These are phyloP conservation scores for Naganishia sp. DNA, from an alignment of 1,284 basidiomycete genomes.

Conservation along the genomic window DNA sequence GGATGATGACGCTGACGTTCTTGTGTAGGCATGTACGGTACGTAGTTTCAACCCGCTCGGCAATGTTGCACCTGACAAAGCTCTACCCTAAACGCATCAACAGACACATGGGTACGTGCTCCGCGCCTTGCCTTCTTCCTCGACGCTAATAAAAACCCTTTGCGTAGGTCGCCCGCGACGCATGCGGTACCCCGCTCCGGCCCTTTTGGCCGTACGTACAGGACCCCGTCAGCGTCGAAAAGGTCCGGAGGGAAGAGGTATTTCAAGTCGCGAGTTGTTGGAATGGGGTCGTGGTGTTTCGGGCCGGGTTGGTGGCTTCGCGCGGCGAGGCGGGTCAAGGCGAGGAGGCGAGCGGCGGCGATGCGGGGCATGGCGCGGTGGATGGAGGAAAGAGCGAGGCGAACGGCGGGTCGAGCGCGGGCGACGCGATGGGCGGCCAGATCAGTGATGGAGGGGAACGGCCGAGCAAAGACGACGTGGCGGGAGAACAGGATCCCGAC, in stretches of 20 bases:
- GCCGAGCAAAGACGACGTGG: too few species aligned
- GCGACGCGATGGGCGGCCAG: background rate
- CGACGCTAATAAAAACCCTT: constrained; percentile 48
- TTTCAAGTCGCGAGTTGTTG: constrained; percentile 62
- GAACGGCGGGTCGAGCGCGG: background rate
- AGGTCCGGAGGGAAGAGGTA: constrained; percentile 54
- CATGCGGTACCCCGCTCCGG: constrained; percentile 55
- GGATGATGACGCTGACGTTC: background rate
- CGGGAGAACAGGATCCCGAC: too few species aligned
- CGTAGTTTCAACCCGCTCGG: background rate
- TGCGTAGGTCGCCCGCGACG: constrained; percentile 57
- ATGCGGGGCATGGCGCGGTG: background rate
- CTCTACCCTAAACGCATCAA: background rate
- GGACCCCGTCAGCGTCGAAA: constrained; percentile 51
- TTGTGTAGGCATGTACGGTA: constrained; percentile 10
- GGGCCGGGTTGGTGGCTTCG: constrained; percentile 56
- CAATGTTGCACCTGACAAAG: background rate
- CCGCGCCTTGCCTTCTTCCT: background rate
- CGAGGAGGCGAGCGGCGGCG: constrained; percentile 7
- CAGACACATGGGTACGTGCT: constrained; percentile 12
- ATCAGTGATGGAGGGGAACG: background rate
- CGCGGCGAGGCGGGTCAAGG: constrained; percentile 45
- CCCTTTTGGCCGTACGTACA: constrained; percentile 62
- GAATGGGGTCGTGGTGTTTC: constrained; percentile 57
- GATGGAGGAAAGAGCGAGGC: background rate